A percentile compares a stretch with the other conserved stretches of the same genome.
These are phyloP conservation scores for Arbutus unedo DNA, from an alignment of 148 eudicot genomes.

Conservation along the genomic window DNA sequence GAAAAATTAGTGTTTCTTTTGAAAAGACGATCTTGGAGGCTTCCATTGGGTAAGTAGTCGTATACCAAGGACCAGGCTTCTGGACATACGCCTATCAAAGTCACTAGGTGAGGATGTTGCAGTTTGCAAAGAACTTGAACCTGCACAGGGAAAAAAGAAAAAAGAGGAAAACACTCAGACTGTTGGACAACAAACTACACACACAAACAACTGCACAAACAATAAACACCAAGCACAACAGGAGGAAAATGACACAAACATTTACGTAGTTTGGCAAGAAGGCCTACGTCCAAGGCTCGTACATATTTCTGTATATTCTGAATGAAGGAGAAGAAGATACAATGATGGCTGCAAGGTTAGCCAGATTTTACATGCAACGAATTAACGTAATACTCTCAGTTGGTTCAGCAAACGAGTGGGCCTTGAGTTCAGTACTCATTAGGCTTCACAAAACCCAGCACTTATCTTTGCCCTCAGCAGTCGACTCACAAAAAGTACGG, in stretches of 20 bases:
- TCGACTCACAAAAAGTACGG: neutral
- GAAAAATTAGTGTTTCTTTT: slow-evolving; percentile 36
- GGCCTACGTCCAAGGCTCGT: neutral
- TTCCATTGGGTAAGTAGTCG: slow-evolving; percentile 63
- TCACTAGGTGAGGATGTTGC: slow-evolving; percentile 67
- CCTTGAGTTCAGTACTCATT: neutral
- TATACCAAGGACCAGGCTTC: slow-evolving; percentile 76
- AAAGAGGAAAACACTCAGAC: neutral
- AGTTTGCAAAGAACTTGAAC: slow-evolving; percentile 60
- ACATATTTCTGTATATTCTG: neutral
- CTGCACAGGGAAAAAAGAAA: slow-evolving; percentile 29
- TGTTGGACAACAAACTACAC: neutral
- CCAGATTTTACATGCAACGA: neutral
- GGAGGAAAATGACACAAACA: neutral
- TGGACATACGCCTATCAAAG: slow-evolving; percentile 65
- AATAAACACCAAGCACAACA: neutral
- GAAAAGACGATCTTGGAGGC: slow-evolving; percentile 46
- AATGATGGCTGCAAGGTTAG: neutral
- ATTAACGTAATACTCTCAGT: neutral
- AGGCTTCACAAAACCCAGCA: neutral
- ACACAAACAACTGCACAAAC: neutral
- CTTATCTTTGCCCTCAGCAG: neutral
- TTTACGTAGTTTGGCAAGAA: neutral
- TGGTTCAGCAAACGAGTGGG: neutral
- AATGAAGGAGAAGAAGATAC: neutral